Conservation (phyloP, 352 stramenopile species). For the Phytophthora litchii region DNA sequence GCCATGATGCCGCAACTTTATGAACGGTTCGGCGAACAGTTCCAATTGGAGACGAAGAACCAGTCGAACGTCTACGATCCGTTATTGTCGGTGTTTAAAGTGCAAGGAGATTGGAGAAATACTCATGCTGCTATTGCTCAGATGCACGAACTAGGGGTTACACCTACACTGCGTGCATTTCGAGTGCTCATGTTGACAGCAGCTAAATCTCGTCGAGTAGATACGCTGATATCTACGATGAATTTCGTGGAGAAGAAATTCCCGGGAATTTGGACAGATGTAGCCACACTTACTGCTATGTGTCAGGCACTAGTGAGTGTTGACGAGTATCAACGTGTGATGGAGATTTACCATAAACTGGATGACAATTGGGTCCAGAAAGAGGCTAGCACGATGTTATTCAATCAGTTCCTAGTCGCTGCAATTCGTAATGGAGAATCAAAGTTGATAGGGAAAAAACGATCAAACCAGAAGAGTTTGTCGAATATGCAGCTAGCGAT, state of each 20-base stretch:
- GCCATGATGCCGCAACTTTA: slow-evolving; percentile 39
- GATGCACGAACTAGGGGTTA: slow-evolving; percentile 61
- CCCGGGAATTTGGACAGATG: slow-evolving; percentile 37
- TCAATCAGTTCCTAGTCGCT: slow-evolving; percentile 69
- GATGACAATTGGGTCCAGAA: slow-evolving; percentile 44
- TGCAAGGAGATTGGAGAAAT: slow-evolving; percentile 64
- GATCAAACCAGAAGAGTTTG: background rate
- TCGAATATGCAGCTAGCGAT: slow-evolving; percentile 35
- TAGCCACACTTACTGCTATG: slow-evolving; percentile 60
- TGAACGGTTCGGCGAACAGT: slow-evolving; percentile 21
- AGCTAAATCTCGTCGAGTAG: slow-evolving; percentile 47
- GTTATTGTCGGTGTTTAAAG: slow-evolving; percentile 61
- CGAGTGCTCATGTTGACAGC: slow-evolving; percentile 66
- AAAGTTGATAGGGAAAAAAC: slow-evolving; percentile 7
- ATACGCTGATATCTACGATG: slow-evolving; percentile 54
- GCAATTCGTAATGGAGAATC: slow-evolving; percentile 31
- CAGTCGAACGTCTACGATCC: slow-evolving; percentile 48
- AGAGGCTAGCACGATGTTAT: slow-evolving; percentile 52
- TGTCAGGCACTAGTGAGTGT: slow-evolving; percentile 64
- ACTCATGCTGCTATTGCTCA: slow-evolving; percentile 61
- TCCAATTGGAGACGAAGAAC: slow-evolving; percentile 19
- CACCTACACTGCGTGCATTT: slow-evolving; percentile 57
- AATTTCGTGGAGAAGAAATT: slow-evolving; percentile 56
- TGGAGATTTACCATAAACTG: slow-evolving; percentile 54
- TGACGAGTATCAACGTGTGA: slow-evolving; percentile 45